Evolutionary conservation across 148 eudicot genomes (phyloP), one percentile per base, ranked within the genome.

Genomic region (Amaranthus hypochondriacus): DNA sequence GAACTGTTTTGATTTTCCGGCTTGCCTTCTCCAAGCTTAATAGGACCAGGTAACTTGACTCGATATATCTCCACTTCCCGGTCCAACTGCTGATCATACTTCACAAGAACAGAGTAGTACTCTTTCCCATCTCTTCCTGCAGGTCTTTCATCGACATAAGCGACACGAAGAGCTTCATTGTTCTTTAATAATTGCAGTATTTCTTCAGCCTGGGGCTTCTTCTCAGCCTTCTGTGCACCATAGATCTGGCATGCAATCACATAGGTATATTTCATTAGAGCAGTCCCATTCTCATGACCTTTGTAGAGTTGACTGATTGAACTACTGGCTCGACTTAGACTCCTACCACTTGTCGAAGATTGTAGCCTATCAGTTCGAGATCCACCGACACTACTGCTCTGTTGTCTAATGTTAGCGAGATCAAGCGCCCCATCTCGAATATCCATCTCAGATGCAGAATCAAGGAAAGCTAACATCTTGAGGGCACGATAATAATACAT

Each of bases 1-100:
- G 98, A 96, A 86, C 91, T 96, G 83, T 93, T 93, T 80, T 93
- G 98, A 81, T 93, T 93, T 78, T 93, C 98, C 9, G 98, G 98
- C 73, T 93, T 93, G 63, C 96, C 96, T 87, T 93, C 98, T 75
- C 98, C 98, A 52, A 93, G 86, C 83, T 93, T 93, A 62, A 93
- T 75, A 8, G 96, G 96, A 70, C 98, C 98, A 70, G 98, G 98
- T 78, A 93, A 83, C 81, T 80, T 89, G 47, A 93, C 88, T 69
- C 98, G 84, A 76, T 87, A 93, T 21, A 93, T 86, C 89, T 93
- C 98, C 69, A 93, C 96, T 83, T 93, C 98, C 77, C 65, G 89
- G 63, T 85, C 73, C 76, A 90, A 69, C 77, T 85, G 85, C 73
- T 86, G 94, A 78, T 93, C 98, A 79, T 89, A 93, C 86, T 93